These are phyloP conservation scores for Pezicula radicicola DNA, from an alignment of 2,329 filamentous ascomycete genomes.

Conservation along the genomic window DNA sequence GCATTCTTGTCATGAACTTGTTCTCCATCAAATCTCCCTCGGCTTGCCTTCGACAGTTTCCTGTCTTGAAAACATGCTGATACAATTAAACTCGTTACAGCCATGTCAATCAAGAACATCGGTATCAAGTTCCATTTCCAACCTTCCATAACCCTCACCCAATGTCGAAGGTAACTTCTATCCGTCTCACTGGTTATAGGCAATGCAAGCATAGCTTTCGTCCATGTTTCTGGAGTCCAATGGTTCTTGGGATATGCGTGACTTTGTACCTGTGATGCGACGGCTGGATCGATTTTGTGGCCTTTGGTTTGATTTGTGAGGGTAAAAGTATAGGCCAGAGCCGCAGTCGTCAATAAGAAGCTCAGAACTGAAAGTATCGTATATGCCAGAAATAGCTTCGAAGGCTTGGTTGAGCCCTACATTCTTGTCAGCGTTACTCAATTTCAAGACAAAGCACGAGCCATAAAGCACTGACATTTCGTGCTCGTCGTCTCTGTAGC, in stretches of 20 bases:
- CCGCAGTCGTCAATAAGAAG: constrained; percentile 7
- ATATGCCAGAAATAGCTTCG: constrained; percentile 7
- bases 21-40: too few species aligned
- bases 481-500: constrained; percentile 2
- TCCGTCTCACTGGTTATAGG: constrained; percentile 5
- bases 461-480: constrained; percentile 1
- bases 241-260: constrained; percentile 9
- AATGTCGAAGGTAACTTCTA: constrained; percentile 6
- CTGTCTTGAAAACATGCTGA: neutral
- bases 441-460: neutral
- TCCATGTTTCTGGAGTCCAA: constrained; percentile 16
- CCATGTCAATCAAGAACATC: constrained; percentile 11
- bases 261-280: constrained; percentile 7
- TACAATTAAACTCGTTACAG: constrained; percentile 7
- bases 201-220: constrained; percentile 10
- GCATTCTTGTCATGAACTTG: too few species aligned
- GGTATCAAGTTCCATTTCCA: constrained; percentile 17
- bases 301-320: constrained; percentile 11
- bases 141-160: constrained; percentile 13
- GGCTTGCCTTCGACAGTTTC: too few species aligned
- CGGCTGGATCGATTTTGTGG: constrained; percentile 4
- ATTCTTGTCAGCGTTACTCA: neutral
- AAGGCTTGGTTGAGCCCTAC: constrained; percentile 6
- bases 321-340: constrained; percentile 12
- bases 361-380: constrained; percentile 10